Percentiles rank a stretch among this genome's conserved stretches.
Evolutionary conservation across 1,284 basidiomycete genomes (phyloP).

Genomic region (Cystobasidium pallidum): DNA sequence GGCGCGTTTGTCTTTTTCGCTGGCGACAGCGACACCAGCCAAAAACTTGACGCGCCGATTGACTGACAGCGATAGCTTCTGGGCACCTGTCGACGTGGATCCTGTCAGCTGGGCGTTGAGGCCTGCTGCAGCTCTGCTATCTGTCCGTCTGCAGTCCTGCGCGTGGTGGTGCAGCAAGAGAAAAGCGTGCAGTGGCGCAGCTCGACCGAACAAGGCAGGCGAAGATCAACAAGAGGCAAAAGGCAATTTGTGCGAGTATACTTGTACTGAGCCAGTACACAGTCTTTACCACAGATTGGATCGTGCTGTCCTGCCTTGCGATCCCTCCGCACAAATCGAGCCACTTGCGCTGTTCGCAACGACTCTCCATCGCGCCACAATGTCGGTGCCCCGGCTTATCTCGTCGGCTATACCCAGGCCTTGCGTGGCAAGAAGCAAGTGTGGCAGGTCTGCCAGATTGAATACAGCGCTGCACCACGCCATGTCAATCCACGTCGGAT

Average conservation of each 20-base stretch:
- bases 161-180: not conserved
- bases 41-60: not conserved
- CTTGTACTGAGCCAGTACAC: not conserved
- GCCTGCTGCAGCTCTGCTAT: not conserved
- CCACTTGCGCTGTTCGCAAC: not conserved
- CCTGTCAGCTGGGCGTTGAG: not conserved
- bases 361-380: slow-evolving; percentile 2
- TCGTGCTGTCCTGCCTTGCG: not conserved
- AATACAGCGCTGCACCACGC: too few species aligned
- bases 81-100: not conserved
- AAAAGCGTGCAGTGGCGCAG: not conserved
- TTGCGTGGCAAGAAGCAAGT: too few species aligned
- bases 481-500: too few species aligned
- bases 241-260: not conserved
- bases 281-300: not conserved
- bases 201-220: not conserved
- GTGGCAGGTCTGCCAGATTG: too few species aligned
- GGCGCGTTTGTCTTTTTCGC: slow-evolving; percentile 11
- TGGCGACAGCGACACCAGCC: not conserved
- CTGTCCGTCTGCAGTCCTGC: not conserved
- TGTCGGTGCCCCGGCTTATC: not conserved
- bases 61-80: not conserved
- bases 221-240: not conserved
- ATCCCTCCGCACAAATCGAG: not conserved
- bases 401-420: too few species aligned